A percentile compares a stretch with the other conserved stretches of the same genome.
These are phyloP conservation scores for Cercophora scortea DNA, from an alignment of 495 filamentous ascomycete genomes.

Conservation along the genomic window DNA sequence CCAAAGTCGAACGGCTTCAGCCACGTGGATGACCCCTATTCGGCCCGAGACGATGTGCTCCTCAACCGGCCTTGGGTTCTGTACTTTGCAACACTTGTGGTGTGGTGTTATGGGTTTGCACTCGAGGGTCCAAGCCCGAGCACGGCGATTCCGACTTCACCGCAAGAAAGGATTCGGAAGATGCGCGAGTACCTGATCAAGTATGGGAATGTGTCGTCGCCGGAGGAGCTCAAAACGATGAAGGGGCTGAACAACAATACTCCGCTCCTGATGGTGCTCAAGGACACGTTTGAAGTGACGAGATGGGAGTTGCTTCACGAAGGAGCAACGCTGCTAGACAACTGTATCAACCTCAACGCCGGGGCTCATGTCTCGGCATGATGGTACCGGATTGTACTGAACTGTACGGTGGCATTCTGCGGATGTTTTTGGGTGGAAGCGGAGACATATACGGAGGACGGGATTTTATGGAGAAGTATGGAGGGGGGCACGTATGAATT, in stretches of 20 bases:
- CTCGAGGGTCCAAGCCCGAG: constrained; percentile 66
- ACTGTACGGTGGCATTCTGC: too few relatives aligned
- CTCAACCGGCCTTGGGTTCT: constrained; percentile 96
- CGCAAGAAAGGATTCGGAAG: constrained; percentile 59
- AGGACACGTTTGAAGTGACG: constrained; percentile 70
- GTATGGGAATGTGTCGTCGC: constrained; percentile 66
- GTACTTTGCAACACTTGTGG: constrained; percentile 84
- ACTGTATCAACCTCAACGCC: constrained; percentile 57
- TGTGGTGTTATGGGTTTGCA: constrained; percentile 94
- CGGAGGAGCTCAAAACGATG: constrained; percentile 71
- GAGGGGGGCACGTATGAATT: too few relatives aligned
- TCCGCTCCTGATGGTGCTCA: constrained; percentile 73
- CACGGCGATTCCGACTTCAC: constrained; percentile 40
- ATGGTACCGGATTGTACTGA: not conserved
- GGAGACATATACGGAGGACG: too few relatives aligned
- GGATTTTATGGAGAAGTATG: too few relatives aligned
- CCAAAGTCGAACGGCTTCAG: constrained; percentile 25
- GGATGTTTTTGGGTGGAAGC: too few relatives aligned
- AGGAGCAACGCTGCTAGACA: constrained; percentile 68
- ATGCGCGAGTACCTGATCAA: constrained; percentile 73
- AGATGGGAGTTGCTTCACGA: constrained; percentile 91
- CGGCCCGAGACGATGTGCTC: constrained; percentile 80
- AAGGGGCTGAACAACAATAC: constrained; percentile 74
- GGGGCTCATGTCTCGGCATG: constrained; percentile 13
- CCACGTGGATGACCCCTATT: constrained; percentile 46